phyloP scores from a whole-genome alignment of 768 basidiomycete genomes.

The Panus rudis region DNA sequence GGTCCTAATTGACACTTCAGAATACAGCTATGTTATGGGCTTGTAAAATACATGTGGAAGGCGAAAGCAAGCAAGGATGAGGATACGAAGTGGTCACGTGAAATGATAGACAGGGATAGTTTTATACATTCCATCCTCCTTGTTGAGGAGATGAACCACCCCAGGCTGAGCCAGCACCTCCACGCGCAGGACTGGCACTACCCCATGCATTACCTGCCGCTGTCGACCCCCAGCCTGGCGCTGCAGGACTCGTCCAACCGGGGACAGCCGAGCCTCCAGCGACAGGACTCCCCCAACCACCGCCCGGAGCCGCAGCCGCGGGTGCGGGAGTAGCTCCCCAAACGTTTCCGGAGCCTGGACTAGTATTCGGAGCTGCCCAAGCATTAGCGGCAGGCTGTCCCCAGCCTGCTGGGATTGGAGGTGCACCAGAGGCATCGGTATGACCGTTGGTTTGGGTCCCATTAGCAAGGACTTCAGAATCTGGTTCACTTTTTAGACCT shows the following conservation, averaged over 20 bases:
- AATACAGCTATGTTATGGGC: too few species aligned
- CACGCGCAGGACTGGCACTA: constrained; percentile 1
- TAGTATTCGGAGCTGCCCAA: too few species aligned
- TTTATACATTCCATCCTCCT: constrained; percentile 27
- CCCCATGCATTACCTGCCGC: constrained; percentile 17
- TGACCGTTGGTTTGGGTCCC: not conserved
- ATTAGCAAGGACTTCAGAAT: constrained; percentile 39
- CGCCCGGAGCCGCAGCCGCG: not conserved
- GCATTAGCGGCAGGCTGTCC: constrained; percentile 8
- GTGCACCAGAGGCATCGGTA: not conserved
- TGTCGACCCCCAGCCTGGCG: constrained; percentile 1
- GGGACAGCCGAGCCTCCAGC: constrained; percentile 13
- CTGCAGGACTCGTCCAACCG: not conserved
- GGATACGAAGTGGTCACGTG: too few species aligned
- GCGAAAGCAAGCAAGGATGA: too few species aligned
- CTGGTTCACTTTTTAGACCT: constrained; percentile 46
- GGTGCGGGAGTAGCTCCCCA: constrained; percentile 11
- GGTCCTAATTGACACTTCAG: too few species aligned
- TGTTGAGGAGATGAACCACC: constrained; percentile 20
- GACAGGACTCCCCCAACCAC: constrained; percentile 12
- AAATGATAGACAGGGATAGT: too few species aligned
- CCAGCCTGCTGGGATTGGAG: constrained; percentile 3
- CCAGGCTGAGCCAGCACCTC: constrained; percentile 20
- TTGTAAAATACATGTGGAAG: too few species aligned
- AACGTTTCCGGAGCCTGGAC: not conserved